phyloP scores from a whole-genome alignment of 2,329 filamentous ascomycete species.

The Diaporthe citriasiana region DNA sequence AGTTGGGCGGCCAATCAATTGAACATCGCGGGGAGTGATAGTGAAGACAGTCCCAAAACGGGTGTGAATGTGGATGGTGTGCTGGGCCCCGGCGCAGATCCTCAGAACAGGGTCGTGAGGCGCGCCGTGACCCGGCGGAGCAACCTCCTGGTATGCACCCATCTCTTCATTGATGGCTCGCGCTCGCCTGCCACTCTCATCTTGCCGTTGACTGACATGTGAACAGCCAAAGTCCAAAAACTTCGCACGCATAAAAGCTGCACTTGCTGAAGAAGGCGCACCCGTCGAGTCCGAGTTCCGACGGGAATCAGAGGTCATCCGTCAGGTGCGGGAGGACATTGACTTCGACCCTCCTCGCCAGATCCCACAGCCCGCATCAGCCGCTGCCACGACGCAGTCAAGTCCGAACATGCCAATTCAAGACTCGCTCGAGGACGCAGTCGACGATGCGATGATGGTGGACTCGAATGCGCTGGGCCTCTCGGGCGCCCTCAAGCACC shows the following conservation, averaged over 20 bases:
- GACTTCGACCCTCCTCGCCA: slow-evolving; percentile 65
- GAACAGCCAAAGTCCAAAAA: slow-evolving; percentile 92
- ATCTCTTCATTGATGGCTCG: slow-evolving; percentile 14
- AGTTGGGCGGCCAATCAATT: slow-evolving; percentile 92
- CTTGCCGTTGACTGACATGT: slow-evolving; percentile 53
- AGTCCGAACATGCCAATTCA: slow-evolving; percentile 78
- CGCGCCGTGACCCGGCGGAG: slow-evolving; percentile 87
- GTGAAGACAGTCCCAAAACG: slow-evolving; percentile 73
- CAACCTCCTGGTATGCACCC: slow-evolving; percentile 81
- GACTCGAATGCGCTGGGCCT: slow-evolving; percentile 61
- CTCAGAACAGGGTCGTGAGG: slow-evolving; percentile 82
- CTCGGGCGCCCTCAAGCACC: slow-evolving; percentile 81
- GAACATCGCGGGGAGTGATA: slow-evolving; percentile 85
- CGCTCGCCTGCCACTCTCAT: not conserved
- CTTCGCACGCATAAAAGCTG: slow-evolving; percentile 92
- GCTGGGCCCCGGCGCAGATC: slow-evolving; percentile 62
- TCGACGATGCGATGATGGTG: slow-evolving; percentile 78
- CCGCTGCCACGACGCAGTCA: slow-evolving; percentile 71
- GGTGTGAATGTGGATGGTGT: slow-evolving; percentile 62
- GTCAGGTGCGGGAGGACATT: slow-evolving; percentile 91
- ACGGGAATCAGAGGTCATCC: slow-evolving; percentile 94
- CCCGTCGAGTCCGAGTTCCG: slow-evolving; percentile 91
- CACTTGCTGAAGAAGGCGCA: slow-evolving; percentile 87
- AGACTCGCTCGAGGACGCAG: slow-evolving; percentile 76
- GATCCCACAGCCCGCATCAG: slow-evolving; percentile 56